Base-by-base conservation (phyloP, 2,329 filamentous ascomycete genomes). In the Drechslerella stenobrocha region DNA sequence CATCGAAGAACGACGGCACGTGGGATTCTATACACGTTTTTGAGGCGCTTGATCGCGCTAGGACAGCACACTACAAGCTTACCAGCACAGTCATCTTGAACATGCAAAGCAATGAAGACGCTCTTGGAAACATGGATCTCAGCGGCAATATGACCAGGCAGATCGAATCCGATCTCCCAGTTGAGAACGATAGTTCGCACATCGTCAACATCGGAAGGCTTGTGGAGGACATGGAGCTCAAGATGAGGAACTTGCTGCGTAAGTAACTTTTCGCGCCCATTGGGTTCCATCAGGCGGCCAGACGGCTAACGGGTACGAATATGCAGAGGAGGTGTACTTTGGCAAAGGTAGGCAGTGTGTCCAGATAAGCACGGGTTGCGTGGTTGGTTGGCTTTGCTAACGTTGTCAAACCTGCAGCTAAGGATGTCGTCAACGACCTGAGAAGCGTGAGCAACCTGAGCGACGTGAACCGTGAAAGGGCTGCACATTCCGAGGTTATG, bases 21-120 rank as follows among this genome's bases (percentile, higher is more conserved):
- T 98, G 93, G 93, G 93, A 98, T 79, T 95, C 89, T 71, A 97
- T 98, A 76, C 93, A 98, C 80, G 93, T 98, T 72, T 95, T 98
- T 77, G 93, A 98, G 77, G 90, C 92, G 65, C 90, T 90, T 74
- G 93, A 98, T 77, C 87, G 90, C 71, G 90, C 89, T 71, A 87
- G 93, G 71, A 89, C 85, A 72, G 91, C 90, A 65, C 92, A 96
- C 79, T 98, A 98, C 83, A 96, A 96, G 79, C 86, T 98, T 71
- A 98, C 93, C 0, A 95, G 89, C 71, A 98, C 93, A 3, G 92
- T 98, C 48, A 97, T 98, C 72, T 81, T 98, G 60, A 90, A 90
- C 61, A 82, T 98, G 50, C 87, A 89, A 18, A 86, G 86, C 55
- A 81, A 82, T 70, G 83, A 79, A 18, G 81, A 84, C 63, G 81